Evolutionary conservation across 2,329 filamentous ascomycete species (phyloP).

Genomic region (Westerdykella ornata): DNA sequence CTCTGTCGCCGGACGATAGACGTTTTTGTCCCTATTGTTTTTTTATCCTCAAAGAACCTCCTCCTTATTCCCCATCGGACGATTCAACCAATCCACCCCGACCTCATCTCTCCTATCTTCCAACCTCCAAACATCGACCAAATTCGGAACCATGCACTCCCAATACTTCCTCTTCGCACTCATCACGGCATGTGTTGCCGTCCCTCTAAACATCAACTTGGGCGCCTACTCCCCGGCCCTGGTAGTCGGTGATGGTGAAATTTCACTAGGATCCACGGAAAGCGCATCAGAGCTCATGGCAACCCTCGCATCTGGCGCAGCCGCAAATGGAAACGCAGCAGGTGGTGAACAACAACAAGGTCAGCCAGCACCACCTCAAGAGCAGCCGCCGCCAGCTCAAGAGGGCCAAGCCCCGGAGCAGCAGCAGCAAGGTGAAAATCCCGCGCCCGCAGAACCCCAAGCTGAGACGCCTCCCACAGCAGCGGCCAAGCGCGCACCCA

Average conservation of each 20-base stretch:
- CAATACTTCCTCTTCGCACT: constrained; percentile 34
- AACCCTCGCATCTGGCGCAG: constrained; percentile 41
- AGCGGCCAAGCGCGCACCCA: constrained; percentile 21
- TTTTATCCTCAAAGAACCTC: constrained; percentile 8
- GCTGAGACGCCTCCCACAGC: constrained; percentile 9
- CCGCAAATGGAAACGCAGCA: constrained; percentile 14
- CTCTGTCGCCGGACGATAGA: constrained; percentile 29
- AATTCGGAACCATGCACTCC: constrained; percentile 33
- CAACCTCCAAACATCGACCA: constrained; percentile 7
- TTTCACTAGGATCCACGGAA: constrained; percentile 42
- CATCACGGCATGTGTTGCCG: constrained; percentile 33
- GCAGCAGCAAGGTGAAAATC: constrained; percentile 11
- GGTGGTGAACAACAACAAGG: constrained; percentile 10
- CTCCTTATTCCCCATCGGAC: constrained; percentile 5
- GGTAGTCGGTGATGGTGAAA: constrained; percentile 51
- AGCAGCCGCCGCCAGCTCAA: constrained; percentile 8
- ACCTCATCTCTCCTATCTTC: constrained; percentile 7
- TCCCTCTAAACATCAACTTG: constrained; percentile 49
- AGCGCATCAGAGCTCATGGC: constrained; percentile 41
- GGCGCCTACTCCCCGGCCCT: constrained; percentile 48
- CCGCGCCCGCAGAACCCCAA: constrained; percentile 10
- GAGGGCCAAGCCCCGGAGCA: constrained; percentile 11
- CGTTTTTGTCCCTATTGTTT: constrained; percentile 14
- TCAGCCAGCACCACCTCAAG: constrained; percentile 12
- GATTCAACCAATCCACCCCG: constrained; percentile 14